Base-by-base conservation (phyloP, 1,139 yeast species). In the Pichia sp. region DNA sequence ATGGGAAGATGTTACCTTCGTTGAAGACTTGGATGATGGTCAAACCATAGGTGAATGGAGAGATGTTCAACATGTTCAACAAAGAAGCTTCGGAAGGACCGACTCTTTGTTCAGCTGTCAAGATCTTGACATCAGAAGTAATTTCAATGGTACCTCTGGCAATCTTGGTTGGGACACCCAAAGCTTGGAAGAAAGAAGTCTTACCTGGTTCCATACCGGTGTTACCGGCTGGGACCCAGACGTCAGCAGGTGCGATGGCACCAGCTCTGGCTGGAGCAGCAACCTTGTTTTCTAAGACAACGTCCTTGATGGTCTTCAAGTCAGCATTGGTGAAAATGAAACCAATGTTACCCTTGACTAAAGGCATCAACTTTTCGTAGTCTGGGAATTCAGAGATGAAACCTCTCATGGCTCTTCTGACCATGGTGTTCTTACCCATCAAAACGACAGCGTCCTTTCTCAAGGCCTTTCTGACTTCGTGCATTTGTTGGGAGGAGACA, bases 161-260 rank as follows among this genome's bases (percentile, higher is more conserved):
- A 90, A 93, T 93, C 95, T 93, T 93, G 89, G 99, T 93, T 85
- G 99, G 99, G 74, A 93, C 97, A 89, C 98, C 98, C 73, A 93
- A 87, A 75, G 99, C 99, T 86, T 93, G 99, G 98, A 93, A 93
- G 95, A 93, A 93, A 75, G 99, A 93, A 74, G 99, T 93, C 90
- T 93, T 93, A 86, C 98, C 98, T 78, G 99, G 99, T 82, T 93
- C 99, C 97, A 95, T 92, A 87, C 99, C 98, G 70, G 99, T 93
- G 97, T 93, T 95, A 80, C 96, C 96, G 70, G 98, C 98, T 76
- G 96, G 95, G 70, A 93, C 87, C 86, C 85, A 89, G 73, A 93
- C 98, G 73, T 92, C 97, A 75, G 77, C 85, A 77, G 98, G 99
- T 72, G 99, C 97, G 75, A 90, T 75, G 74, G 98, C 99, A 90